Conservation (phyloP, 441 rosid species). For the Gossypium lobatum region DNA sequence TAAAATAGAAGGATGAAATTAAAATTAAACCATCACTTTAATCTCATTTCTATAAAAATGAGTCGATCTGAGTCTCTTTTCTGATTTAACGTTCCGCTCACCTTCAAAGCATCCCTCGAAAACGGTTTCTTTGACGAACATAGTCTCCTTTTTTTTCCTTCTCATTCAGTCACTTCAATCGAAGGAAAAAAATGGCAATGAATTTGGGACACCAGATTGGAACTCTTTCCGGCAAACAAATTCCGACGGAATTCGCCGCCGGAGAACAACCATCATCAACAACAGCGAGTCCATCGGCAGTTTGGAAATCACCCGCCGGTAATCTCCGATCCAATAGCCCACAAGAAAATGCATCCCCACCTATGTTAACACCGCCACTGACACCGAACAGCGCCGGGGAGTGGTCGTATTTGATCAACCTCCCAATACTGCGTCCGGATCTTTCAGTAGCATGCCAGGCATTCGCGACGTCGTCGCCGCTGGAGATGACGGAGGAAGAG, state of each 20-base stretch:
- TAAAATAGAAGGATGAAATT: too few relatives aligned
- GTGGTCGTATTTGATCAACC: conserved; percentile 36
- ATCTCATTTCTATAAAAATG: neutral
- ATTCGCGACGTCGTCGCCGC: conserved; percentile 24
- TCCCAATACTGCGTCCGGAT: conserved; percentile 46
- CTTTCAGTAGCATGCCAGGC: conserved; percentile 71
- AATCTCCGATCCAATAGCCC: conserved; percentile 28
- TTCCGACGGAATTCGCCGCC: neutral
- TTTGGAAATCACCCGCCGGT: neutral
- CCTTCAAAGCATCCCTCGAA: neutral
- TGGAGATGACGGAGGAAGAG: neutral
- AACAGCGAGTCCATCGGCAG: neutral
- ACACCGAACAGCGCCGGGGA: conserved; percentile 39
- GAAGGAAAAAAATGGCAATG: conserved; percentile 45
- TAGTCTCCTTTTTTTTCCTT: neutral
- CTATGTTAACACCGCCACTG: conserved; percentile 52
- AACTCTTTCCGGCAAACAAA: conserved; percentile 47
- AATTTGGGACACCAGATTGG: conserved; percentile 67
- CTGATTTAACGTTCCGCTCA: neutral
- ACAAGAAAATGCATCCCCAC: conserved; percentile 41
- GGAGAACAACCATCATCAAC: neutral
- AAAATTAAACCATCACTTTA: too few relatives aligned
- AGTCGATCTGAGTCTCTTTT: neutral
- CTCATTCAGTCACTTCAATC: neutral
- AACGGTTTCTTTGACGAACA: neutral